phyloP scores from a whole-genome alignment of 2,329 filamentous ascomycete species.

The Colletotrichum musae region DNA sequence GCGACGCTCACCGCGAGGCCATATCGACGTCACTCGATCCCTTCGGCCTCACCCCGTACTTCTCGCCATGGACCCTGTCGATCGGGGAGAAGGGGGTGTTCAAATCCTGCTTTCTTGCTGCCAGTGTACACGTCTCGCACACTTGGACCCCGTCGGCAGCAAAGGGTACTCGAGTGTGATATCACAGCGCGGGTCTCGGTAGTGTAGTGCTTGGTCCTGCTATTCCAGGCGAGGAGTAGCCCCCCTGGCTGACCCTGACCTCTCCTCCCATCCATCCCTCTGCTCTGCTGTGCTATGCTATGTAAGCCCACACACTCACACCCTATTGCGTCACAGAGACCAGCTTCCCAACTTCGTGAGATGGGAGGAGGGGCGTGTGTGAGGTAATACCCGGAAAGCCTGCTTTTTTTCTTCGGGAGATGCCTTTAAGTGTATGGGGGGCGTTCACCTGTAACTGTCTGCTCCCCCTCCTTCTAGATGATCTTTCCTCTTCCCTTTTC shows the following conservation, averaged over 20 bases:
- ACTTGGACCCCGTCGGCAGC: too few relatives aligned
- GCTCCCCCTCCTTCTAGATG: not conserved
- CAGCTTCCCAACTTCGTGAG: slow-evolving; percentile 11
- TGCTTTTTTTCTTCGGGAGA: not conserved
- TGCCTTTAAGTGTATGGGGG: slow-evolving; percentile 15
- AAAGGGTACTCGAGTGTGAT: slow-evolving; percentile 30
- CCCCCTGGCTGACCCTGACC: too few relatives aligned
- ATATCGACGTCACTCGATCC: not conserved
- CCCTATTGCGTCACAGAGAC: slow-evolving; percentile 39
- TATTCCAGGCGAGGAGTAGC: not conserved
- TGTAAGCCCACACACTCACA: slow-evolving; percentile 9
- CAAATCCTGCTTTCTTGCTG: slow-evolving; percentile 10
- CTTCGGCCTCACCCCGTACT: not conserved
- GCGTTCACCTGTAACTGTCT: not conserved
- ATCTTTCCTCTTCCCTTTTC: not conserved
- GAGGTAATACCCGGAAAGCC: slow-evolving; percentile 30
- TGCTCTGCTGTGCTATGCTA: too few relatives aligned
- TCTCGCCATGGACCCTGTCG: slow-evolving; percentile 3
- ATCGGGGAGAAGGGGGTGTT: slow-evolving; percentile 11
- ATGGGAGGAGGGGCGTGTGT: slow-evolving; percentile 15
- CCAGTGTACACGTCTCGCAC: not conserved
- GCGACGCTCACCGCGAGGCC: not conserved
- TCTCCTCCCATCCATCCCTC: too few relatives aligned
- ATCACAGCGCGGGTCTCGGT: slow-evolving; percentile 34
- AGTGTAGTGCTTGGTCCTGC: not conserved